Evolutionary conservation across 768 basidiomycete species (phyloP).

Genomic region (Collybiopsis luxurians): DNA sequence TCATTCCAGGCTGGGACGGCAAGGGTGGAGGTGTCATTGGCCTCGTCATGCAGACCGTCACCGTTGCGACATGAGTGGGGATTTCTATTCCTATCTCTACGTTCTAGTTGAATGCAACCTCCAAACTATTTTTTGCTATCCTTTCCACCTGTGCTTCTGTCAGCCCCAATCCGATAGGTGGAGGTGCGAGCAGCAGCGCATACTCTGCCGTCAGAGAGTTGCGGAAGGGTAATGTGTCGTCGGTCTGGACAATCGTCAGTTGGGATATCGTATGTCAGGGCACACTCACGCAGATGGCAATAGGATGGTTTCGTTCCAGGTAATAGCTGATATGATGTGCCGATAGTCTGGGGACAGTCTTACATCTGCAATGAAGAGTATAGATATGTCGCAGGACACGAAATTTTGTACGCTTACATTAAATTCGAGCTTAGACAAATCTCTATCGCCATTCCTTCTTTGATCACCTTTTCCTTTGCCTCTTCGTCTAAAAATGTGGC

Average conservation of each 20-base stretch:
- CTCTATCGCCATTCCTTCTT: constrained; percentile 59
- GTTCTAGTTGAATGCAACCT: constrained; percentile 15
- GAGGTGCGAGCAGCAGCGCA: constrained; percentile 67
- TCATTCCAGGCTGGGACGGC: constrained; percentile 69
- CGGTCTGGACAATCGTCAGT: constrained; percentile 53
- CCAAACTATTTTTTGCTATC: constrained; percentile 63
- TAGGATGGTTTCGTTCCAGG: constrained; percentile 59
- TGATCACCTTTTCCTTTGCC: constrained; percentile 52
- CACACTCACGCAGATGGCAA: constrained; percentile 70
- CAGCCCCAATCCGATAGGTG: constrained; percentile 74
- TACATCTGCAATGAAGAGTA: constrained; percentile 44
- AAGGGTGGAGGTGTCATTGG: constrained; percentile 67
- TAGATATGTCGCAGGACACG: neutral
- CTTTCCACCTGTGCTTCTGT: constrained; percentile 50
- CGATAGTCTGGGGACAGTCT: constrained; percentile 62
- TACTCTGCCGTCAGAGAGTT: constrained; percentile 77
- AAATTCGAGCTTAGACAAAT: constrained; percentile 83
- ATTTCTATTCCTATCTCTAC: neutral
- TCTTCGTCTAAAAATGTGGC: constrained; percentile 75
- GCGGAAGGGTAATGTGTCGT: constrained; percentile 77
- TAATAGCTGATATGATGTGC: constrained; percentile 74
- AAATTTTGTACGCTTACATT: constrained; percentile 40
- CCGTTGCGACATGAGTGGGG: neutral
- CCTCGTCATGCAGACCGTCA: constrained; percentile 17
- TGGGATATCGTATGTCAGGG: neutral